These are phyloP conservation scores for Perkinsus marinus DNA, from an alignment of 169 alveolate genomes.

Conservation along the genomic window DNA sequence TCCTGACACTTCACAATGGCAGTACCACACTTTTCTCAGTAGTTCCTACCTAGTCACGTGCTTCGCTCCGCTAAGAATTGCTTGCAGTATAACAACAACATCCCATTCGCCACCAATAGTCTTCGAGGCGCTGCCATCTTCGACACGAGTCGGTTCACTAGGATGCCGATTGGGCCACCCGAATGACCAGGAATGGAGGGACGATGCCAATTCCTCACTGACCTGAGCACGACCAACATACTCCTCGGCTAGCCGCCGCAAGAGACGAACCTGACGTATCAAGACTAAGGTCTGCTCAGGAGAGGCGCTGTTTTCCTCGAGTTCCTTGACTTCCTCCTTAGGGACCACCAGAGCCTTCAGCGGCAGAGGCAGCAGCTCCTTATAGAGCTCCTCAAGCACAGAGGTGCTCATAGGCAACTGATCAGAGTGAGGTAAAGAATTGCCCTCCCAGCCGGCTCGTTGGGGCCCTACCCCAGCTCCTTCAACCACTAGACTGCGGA, in stretches of 20 bases:
- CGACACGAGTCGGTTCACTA: background rate
- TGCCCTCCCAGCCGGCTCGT: too few species aligned
- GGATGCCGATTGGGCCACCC: background rate
- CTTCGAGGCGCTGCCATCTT: background rate
- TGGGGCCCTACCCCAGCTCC: background rate
- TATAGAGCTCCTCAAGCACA: background rate
- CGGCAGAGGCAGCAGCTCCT: background rate
- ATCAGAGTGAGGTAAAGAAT: background rate
- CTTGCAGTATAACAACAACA: background rate
- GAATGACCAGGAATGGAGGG: background rate
- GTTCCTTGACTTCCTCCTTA: background rate
- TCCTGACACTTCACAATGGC: background rate
- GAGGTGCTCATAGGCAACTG: background rate
- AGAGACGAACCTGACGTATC: background rate
- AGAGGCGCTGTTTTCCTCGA: background rate
- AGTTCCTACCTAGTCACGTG: background rate
- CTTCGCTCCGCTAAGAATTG: background rate
- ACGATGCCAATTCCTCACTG: background rate
- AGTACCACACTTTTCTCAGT: too few species aligned
- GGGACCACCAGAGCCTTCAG: background rate
- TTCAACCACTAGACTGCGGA: background rate
- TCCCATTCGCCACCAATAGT: background rate
- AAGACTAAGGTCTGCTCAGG: background rate
- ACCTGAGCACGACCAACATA: background rate
- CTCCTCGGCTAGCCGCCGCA: background rate